Evolutionary conservation across 768 basidiomycete genomes (phyloP).

Genomic region (Gymnopilus junonius): DNA sequence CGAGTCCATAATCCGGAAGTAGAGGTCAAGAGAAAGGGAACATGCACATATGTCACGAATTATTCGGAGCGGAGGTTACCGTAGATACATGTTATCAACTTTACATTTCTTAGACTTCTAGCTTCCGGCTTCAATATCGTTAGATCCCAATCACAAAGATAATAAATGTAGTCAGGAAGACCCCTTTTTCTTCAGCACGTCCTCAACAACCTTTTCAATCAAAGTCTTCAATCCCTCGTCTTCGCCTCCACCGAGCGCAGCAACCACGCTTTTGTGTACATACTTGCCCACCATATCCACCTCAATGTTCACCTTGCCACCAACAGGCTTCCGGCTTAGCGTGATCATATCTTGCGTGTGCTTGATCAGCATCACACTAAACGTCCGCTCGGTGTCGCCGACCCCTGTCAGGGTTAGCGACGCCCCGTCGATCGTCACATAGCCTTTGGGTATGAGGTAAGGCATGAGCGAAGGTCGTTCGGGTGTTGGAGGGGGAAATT

Average conservation of each 20-base stretch:
- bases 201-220: slow-evolving; percentile 64
- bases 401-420: slow-evolving; percentile 91
- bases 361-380: slow-evolving; percentile 93
- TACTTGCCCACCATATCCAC: slow-evolving; percentile 96
- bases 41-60: neutral
- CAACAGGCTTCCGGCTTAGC: slow-evolving; percentile 72
- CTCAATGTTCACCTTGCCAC: slow-evolving; percentile 91
- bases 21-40: slow-evolving; percentile 10
- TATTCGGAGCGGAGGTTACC: slow-evolving; percentile 2
- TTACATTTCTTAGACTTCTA: neutral
- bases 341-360: slow-evolving; percentile 93
- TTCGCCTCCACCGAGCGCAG: slow-evolving; percentile 62
- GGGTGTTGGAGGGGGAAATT: slow-evolving; percentile 63
- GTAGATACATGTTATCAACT: neutral
- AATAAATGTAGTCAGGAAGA: neutral
- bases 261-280: slow-evolving; percentile 80
- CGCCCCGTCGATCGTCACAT: slow-evolving; percentile 91
- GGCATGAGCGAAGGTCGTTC: slow-evolving; percentile 68
- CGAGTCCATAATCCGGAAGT: slow-evolving; percentile 22
- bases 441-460: slow-evolving; percentile 93
- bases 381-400: slow-evolving; percentile 59
- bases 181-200: slow-evolving; percentile 51
- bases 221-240: slow-evolving; percentile 48
- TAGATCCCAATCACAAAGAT: neutral
- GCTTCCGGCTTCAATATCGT: too few relatives aligned